Evolutionary conservation across 2,329 filamentous ascomycete genomes (phyloP).

Genomic region (Xylaria hypoxylon): DNA sequence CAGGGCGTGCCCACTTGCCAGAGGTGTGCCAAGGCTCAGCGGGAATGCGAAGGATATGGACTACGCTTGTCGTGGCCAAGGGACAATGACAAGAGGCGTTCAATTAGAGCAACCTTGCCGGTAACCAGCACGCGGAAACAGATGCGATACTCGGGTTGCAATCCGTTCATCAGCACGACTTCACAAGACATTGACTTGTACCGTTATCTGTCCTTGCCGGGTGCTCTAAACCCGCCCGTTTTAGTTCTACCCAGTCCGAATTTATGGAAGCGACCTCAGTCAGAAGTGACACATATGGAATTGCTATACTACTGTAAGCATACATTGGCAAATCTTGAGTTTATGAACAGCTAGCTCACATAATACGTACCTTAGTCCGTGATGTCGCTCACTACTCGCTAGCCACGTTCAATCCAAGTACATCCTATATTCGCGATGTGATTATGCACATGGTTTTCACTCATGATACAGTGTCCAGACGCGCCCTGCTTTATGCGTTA

Average conservation of each 20-base stretch:
- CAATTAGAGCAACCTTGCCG: constrained; percentile 32
- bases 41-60: constrained; percentile 45
- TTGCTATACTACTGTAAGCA: constrained; percentile 40
- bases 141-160: background rate
- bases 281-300: constrained; percentile 27
- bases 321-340: background rate
- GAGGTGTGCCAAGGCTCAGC: constrained; percentile 39
- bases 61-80: constrained; percentile 50
- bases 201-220: constrained; percentile 20
- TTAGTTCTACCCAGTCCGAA: background rate
- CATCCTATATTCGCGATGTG: constrained; percentile 39
- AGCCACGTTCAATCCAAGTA: constrained; percentile 38
- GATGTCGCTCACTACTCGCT: constrained; percentile 41
- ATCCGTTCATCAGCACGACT: constrained; percentile 44
- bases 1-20: constrained; percentile 40
- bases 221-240: background rate
- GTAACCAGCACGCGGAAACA: background rate
- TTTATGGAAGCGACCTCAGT: constrained; percentile 27
- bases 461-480: constrained; percentile 37
- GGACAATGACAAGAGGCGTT: constrained; percentile 43
- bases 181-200: constrained; percentile 43
- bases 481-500: constrained; percentile 43
- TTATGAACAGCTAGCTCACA: constrained; percentile 7
- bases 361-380: constrained; percentile 34
- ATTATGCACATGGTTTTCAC: constrained; percentile 46